Percentiles rank a stretch among this genome's conserved stretches.
phyloP scores from a whole-genome alignment of 148 eudicot genomes.

The Cornus florida region DNA sequence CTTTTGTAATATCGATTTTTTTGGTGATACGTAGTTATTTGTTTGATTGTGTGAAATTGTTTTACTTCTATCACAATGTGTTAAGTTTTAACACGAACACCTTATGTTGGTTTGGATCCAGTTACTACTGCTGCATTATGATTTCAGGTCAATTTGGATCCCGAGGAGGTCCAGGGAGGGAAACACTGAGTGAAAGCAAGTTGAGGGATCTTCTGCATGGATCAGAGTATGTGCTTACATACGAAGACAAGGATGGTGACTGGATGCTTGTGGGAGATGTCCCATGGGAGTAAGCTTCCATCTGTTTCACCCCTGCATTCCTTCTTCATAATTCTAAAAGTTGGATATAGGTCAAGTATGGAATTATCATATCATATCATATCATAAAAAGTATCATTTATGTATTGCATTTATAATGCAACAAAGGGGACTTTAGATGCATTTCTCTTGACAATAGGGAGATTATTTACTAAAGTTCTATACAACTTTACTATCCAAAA shows the following conservation, averaged over 20 bases:
- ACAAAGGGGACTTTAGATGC: not conserved
- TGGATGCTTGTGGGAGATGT: conserved; percentile 90
- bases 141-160: conserved; percentile 58
- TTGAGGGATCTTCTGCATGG: conserved; percentile 87
- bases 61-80: not conserved
- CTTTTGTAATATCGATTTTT: not conserved
- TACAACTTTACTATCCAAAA: no score
- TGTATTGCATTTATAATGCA: not conserved
- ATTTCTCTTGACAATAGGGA: not conserved
- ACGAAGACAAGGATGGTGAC: conserved; percentile 87
- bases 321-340: not conserved
- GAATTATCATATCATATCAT: not conserved
- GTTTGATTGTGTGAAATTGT: not conserved
- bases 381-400: not conserved
- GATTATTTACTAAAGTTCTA: not conserved
- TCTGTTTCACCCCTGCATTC: not conserved
- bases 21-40: not conserved
- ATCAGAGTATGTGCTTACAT: conserved; percentile 85
- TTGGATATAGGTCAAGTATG: not conserved
- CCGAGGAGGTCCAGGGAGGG: conserved; percentile 36
- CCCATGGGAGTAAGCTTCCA: conserved; percentile 70
- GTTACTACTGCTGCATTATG: conserved; percentile 12
- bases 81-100: not conserved
- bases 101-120: conserved; percentile 11
- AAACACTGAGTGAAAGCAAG: conserved; percentile 65